These are phyloP conservation scores for Colletotrichum tropicale DNA, from an alignment of 2,329 filamentous ascomycete species.

Conservation along the genomic window DNA sequence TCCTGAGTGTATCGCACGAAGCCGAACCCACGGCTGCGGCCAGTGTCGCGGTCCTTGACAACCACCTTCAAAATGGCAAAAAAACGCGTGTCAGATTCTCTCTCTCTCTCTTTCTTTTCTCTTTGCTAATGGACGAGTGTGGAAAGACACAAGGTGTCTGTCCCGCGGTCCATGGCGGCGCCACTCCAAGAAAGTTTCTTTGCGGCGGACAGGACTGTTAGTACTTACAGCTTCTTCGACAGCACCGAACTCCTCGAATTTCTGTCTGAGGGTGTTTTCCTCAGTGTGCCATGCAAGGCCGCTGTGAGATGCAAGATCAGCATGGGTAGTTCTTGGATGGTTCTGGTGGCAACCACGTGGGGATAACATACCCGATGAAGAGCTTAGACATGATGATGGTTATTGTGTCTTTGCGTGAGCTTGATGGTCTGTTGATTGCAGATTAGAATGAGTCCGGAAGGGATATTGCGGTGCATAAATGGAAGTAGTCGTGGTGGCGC, in stretches of 20 bases:
- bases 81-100: conserved; percentile 23
- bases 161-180: neutral
- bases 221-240: conserved; percentile 93
- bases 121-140: neutral
- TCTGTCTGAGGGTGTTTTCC: conserved; percentile 82
- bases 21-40: conserved; percentile 94
- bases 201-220: conserved; percentile 16
- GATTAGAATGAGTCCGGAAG: conserved; percentile 3
- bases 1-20: conserved; percentile 90
- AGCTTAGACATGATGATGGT: conserved; percentile 79
- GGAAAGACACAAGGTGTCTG: neutral
- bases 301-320: conserved; percentile 47
- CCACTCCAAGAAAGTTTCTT: conserved; percentile 14
- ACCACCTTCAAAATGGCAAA: conserved; percentile 69
- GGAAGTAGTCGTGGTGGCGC: conserved; percentile 11
- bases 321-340: neutral
- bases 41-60: conserved; percentile 96
- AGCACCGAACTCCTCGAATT: conserved; percentile 89
- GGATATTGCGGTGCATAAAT: conserved; percentile 17
- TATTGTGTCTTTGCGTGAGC: neutral
- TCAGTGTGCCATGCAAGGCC: conserved; percentile 99
- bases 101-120: neutral
- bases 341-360: neutral
- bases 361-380: conserved; percentile 81
- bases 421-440: neutral